Evolutionary conservation across 495 filamentous ascomycete species (phyloP).

Genomic region (Penicillium canescens): DNA sequence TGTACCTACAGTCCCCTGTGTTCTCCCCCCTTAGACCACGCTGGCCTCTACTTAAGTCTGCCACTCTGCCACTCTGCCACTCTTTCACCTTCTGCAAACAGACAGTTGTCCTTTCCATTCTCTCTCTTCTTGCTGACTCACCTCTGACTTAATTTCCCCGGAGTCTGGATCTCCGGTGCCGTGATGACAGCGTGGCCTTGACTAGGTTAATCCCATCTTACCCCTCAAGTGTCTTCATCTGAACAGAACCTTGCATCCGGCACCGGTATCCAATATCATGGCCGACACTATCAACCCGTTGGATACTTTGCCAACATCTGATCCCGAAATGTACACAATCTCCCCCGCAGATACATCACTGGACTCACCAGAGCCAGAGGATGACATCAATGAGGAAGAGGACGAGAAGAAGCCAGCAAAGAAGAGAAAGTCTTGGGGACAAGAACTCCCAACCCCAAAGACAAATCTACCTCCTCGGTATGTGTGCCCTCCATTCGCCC

Average conservation of each 20-base stretch:
- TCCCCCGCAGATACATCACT: conserved; percentile 53
- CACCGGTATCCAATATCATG: conserved; percentile 34
- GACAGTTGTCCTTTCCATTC: conserved; percentile 40
- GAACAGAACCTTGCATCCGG: conserved; percentile 13
- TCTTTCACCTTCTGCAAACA: conserved; percentile 7
- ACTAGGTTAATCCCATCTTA: conserved; percentile 1
- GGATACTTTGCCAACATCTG: conserved; percentile 33
- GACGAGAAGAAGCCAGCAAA: conserved; percentile 74
- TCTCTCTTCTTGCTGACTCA: conserved; percentile 24
- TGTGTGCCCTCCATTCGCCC: conserved; percentile 20
- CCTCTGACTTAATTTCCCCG: conserved; percentile 8
- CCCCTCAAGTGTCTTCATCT: too few relatives aligned
- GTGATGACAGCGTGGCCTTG: conserved; percentile 44
- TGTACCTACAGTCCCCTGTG: conserved; percentile 6
- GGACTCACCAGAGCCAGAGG: conserved; percentile 23
- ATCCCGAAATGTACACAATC: conserved; percentile 44
- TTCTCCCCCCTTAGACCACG: conserved; percentile 34
- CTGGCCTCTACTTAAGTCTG: conserved; percentile 47
- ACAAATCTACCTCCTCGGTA: conserved; percentile 95
- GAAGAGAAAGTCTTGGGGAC: conserved; percentile 99
- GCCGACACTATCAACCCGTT: conserved; percentile 36
- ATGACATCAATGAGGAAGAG: conserved; percentile 29
- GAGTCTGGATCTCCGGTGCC: conserved; percentile 26
- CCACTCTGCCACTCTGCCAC: conserved; percentile 21
- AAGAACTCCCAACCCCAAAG: conserved; percentile 94